Percentiles rank a stretch among this genome's conserved stretches.
Evolutionary conservation across 345 rosid species (phyloP).

Genomic region (Alliaria petiolata): DNA sequence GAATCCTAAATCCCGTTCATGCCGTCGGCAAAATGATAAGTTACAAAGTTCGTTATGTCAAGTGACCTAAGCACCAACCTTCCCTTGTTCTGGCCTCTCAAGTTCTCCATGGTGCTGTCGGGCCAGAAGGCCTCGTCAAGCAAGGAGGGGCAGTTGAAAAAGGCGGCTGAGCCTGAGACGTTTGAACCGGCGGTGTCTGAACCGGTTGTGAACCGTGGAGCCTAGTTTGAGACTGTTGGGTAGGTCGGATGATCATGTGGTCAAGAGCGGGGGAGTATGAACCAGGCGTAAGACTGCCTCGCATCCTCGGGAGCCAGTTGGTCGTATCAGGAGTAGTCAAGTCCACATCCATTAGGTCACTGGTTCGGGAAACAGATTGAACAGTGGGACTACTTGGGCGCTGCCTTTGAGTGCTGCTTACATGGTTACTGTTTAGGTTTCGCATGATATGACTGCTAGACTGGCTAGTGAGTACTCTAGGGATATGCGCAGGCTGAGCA

Average conservation of each 20-base stretch:
- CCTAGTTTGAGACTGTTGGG: conserved; percentile 43
- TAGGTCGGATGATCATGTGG: conserved; percentile 63
- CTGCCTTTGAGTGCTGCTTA: conserved; percentile 23
- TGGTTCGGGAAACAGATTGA: conserved; percentile 37
- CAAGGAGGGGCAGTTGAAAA: conserved; percentile 7
- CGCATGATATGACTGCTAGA: conserved; percentile 10
- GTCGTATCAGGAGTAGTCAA: conserved; percentile 30
- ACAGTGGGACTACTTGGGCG: conserved; percentile 19
- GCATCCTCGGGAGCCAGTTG: conserved; percentile 81
- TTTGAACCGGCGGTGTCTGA: conserved; percentile 13
- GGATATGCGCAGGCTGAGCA: conserved; percentile 24
- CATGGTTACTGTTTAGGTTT: conserved; percentile 42
- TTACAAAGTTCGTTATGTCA: neutral
- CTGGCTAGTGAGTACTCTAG: conserved; percentile 28
- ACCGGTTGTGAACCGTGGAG: conserved; percentile 26
- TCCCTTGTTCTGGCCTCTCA: conserved; percentile 12
- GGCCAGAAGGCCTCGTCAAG: conserved; percentile 11
- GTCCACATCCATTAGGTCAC: conserved; percentile 33
- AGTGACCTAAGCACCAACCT: conserved; percentile 1
- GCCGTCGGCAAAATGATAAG: neutral
- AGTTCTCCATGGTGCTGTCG: conserved; percentile 4
- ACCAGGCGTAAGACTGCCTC: conserved; percentile 68
- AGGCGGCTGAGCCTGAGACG: conserved; percentile 16
- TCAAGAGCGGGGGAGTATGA: conserved; percentile 43
- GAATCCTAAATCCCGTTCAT: neutral